phyloP scores from a whole-genome alignment of 169 alveolate species.

The Miamiensis avidus region DNA sequence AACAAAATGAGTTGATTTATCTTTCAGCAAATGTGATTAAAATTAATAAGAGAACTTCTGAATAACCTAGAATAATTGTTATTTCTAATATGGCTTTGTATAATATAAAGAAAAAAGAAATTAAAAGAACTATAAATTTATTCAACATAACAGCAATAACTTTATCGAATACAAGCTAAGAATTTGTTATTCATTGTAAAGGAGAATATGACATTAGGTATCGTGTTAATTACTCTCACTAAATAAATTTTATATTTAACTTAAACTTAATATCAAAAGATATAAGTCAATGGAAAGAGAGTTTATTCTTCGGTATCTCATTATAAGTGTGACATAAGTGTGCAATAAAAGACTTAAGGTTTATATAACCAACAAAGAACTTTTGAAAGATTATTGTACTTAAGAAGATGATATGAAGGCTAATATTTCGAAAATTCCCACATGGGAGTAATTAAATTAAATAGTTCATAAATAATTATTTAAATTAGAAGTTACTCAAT shows the following conservation, averaged over 20 bases:
- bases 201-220: neutral
- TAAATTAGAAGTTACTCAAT: no score
- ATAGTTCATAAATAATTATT: neutral
- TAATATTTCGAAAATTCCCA: neutral
- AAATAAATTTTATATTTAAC: no score
- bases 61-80: neutral
- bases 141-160: neutral
- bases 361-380: neutral
- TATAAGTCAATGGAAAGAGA: neutral
- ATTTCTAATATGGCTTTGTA: neutral
- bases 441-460: neutral
- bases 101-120: neutral
- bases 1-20: neutral
- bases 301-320: neutral
- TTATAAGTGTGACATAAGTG: neutral
- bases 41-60: neutral
- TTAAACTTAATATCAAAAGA: neutral
- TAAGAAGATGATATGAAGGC: neutral
- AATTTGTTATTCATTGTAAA: neutral
- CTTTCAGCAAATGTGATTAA: neutral
- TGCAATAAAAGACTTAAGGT: no score
- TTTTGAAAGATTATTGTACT: neutral
- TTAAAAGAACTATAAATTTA: neutral
- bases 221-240: neutral
- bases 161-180: neutral